A percentile compares a stretch with the other conserved stretches of the same genome.
Conservation (phyloP, 2,329 filamentous ascomycete genomes). For the Lithohypha guttulata region DNA sequence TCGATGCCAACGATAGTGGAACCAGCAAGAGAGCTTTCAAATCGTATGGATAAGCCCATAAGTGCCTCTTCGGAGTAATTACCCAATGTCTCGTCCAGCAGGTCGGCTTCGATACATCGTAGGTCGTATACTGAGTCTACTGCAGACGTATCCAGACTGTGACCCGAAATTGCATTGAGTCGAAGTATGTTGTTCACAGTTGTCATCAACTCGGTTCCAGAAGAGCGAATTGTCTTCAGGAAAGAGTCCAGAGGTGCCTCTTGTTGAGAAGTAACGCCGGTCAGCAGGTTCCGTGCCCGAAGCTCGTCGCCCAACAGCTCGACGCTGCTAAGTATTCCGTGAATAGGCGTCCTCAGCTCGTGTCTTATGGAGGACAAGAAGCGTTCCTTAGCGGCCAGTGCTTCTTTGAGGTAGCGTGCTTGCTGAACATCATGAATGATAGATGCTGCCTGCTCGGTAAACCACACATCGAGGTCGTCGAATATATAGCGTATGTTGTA, state of each 20-base stretch:
- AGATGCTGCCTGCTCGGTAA: conserved; percentile 32
- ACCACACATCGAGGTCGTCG: conserved; percentile 39
- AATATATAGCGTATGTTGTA: conserved; percentile 36
- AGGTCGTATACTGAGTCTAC: conserved; percentile 15
- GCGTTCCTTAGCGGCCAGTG: conserved; percentile 33
- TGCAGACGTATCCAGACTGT: conserved; percentile 7
- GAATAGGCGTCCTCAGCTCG: conserved; percentile 39
- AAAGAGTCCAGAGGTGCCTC: no score
- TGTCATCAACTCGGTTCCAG: conserved; percentile 34
- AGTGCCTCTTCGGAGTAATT: conserved; percentile 25
- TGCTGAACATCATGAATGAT: conserved; percentile 33
- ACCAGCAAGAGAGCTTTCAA: conserved; percentile 25
- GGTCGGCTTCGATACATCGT: conserved; percentile 25
- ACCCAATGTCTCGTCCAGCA: conserved; percentile 24
- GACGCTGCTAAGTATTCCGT: conserved; percentile 35
- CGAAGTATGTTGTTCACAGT: conserved; percentile 38
- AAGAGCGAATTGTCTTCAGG: conserved; percentile 32
- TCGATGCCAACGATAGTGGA: conserved; percentile 29
- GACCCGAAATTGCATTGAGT: conserved; percentile 22
- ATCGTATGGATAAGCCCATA: conserved; percentile 25
- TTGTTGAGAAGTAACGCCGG: no score
- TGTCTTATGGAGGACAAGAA: conserved; percentile 39
- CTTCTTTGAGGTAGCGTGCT: conserved; percentile 30
- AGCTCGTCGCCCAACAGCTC: conserved; percentile 36
- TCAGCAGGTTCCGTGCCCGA: no score